Base-by-base conservation (phyloP, 139 green algal genomes). In the Deuterostichococcus epilithicus region DNA sequence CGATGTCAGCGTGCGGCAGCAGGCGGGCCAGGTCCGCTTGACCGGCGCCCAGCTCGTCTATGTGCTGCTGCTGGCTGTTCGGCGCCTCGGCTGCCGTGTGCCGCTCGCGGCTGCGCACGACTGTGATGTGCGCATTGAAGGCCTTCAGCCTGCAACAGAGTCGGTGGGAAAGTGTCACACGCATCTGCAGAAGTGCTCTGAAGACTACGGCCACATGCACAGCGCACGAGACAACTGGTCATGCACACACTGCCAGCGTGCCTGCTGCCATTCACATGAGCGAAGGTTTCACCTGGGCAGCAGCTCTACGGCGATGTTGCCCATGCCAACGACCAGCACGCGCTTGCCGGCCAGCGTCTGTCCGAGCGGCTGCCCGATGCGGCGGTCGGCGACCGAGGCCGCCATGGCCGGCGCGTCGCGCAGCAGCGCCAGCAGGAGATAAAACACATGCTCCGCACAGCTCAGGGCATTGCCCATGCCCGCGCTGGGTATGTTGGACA, bases 401-500 rank as follows among this genome's bases (percentile, higher is more conserved):
- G n/a, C 42, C 42, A 33, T 36, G n/a, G 13, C 28, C 60, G 60
- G 5, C 8, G 10, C 10, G 5, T 69, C 28, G 2, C 88, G 52
- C 30, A 93, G 80, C 0, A 77, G 70, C 5, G 84, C 88, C 74
- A 94, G 73, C 37, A 69, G 76, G 22, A 94, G 83, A 77, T 88
- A 94, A 15, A 94, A 81, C 32, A 83, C 85, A 58, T 90, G 83
- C 79, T 94, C 90, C 0, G 90, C 90, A 63, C 88, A 94, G 33
- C 82, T 88, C 25, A 78, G 68, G 0, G 90, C 90, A 70, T 94
- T 94, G 75, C 83, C 84, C 22, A 84, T 91, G 74, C 45, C 75
- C 1, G 28, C 68, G 22, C 76, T 85, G 10, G 85, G 86, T 32
- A 94, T 94, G 75, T 92, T 90, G 60, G 44, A 77, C 33, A 94